phyloP scores from a whole-genome alignment of 805 yeast species.

The Wilhelminamyces savonicus region DNA sequence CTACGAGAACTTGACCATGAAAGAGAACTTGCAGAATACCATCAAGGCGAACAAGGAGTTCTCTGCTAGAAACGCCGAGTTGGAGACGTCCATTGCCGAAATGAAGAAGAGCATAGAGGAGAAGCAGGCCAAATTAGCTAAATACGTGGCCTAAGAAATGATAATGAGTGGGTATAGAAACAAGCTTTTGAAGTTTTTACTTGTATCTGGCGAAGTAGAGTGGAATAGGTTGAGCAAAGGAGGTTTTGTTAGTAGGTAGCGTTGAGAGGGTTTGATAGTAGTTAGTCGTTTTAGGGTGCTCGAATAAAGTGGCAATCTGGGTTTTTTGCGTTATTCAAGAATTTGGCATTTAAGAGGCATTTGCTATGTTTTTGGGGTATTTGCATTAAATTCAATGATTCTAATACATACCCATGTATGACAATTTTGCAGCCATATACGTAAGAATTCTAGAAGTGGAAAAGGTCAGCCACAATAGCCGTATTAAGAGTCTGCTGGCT shows the following conservation, averaged over 20 bases:
- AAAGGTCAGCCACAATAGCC: no score
- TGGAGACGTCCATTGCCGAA: conserved; percentile 26
- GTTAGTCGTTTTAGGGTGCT: no score
- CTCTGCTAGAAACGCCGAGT: conserved; percentile 22
- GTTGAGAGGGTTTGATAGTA: background rate
- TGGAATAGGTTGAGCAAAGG: background rate
- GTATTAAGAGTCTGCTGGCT: no score
- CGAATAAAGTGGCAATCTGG: background rate
- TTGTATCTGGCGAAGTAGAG: background rate
- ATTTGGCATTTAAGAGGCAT: no score
- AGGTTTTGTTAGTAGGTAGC: background rate
- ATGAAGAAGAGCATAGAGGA: conserved; percentile 18
- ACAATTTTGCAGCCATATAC: no score
- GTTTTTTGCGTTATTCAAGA: background rate
- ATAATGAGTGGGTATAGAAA: background rate
- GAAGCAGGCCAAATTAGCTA: conserved; percentile 20
- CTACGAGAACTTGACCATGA: conserved; percentile 12
- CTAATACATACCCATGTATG: no score
- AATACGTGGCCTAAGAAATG: background rate
- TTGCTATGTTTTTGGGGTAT: background rate
- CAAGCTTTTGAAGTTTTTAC: background rate
- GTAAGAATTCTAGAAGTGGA: no score
- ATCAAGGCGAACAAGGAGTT: conserved; percentile 10
- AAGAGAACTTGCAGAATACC: conserved; percentile 13
- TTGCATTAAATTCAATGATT: background rate